These are phyloP conservation scores for Sporisorium exsertum DNA, from an alignment of 1,284 basidiomycete species.

Conservation along the genomic window DNA sequence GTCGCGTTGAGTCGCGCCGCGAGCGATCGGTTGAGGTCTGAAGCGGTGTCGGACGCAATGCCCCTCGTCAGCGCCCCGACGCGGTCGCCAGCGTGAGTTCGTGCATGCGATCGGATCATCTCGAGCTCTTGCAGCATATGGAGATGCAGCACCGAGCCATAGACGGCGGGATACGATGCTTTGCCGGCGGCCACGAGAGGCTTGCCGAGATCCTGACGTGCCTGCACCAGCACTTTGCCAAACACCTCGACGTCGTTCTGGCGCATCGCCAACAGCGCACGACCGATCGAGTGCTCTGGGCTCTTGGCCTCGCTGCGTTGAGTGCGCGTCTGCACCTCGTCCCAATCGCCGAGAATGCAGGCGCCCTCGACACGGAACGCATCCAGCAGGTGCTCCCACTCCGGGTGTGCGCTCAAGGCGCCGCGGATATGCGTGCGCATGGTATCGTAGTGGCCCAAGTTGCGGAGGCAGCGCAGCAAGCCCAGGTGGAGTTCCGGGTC, in stretches of 20 bases:
- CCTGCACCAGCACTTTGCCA: slow-evolving; percentile 73
- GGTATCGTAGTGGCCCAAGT: slow-evolving; percentile 97
- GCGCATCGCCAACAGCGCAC: slow-evolving; percentile 84
- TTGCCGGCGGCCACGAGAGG: slow-evolving; percentile 84
- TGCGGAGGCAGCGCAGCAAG: slow-evolving; percentile 88
- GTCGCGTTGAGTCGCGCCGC: slow-evolving; percentile 80
- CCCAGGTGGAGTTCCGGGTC: slow-evolving; percentile 90
- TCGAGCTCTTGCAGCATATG: slow-evolving; percentile 91
- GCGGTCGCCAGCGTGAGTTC: slow-evolving; percentile 19
- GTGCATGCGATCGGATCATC: slow-evolving; percentile 71
- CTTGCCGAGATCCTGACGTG: slow-evolving; percentile 82
- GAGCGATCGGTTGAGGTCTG: slow-evolving; percentile 70
- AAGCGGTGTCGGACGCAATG: slow-evolving; percentile 49
- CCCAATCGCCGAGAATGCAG: slow-evolving; percentile 95
- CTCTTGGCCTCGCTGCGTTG: slow-evolving; percentile 72
- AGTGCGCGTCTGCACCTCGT: slow-evolving; percentile 70
- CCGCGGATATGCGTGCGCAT: slow-evolving; percentile 94
- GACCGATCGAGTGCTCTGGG: slow-evolving; percentile 81
- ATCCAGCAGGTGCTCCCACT: slow-evolving; percentile 83
- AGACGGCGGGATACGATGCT: slow-evolving; percentile 81
- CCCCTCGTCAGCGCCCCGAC: slow-evolving; percentile 69
- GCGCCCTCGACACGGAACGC: slow-evolving; percentile 93
- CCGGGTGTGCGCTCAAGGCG: slow-evolving; percentile 84
- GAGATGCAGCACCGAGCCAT: slow-evolving; percentile 86
- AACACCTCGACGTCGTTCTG: slow-evolving; percentile 69